These are phyloP conservation scores for Trichosanthes truncata DNA, from an alignment of 306 rosid species.

Conservation along the genomic window DNA sequence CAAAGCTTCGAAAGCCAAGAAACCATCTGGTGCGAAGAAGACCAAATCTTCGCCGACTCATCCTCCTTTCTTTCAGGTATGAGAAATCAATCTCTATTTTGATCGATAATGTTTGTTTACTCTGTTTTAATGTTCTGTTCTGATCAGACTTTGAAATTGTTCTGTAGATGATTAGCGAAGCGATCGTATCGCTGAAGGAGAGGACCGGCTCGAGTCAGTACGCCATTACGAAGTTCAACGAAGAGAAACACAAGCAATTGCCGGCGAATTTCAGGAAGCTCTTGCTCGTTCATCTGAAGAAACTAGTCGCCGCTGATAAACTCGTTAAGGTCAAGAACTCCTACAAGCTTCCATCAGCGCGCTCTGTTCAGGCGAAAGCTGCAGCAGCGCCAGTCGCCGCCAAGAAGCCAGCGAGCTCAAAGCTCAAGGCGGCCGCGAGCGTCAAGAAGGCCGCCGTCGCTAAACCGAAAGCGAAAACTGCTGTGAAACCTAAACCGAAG, in stretches of 20 bases:
- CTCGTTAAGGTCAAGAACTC: slow-evolving; percentile 77
- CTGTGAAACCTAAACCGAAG: background rate
- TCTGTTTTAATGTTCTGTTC: background rate
- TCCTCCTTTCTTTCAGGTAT: slow-evolving; percentile 24
- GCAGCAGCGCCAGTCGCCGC: slow-evolving; percentile 16
- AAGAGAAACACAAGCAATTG: slow-evolving; percentile 43
- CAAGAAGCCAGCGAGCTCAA: slow-evolving; percentile 9
- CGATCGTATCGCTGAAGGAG: slow-evolving; percentile 35
- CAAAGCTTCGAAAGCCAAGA: slow-evolving; percentile 18
- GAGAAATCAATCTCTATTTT: background rate
- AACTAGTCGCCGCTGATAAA: slow-evolving; percentile 47
- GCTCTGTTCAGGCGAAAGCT: background rate
- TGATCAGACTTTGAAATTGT: background rate
- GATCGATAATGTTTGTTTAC: background rate
- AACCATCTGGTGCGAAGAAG: slow-evolving; percentile 15
- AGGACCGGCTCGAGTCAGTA: slow-evolving; percentile 40
- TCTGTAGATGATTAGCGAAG: slow-evolving; percentile 30
- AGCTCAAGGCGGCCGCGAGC: slow-evolving; percentile 7
- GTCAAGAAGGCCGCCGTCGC: background rate
- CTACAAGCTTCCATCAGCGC: slow-evolving; percentile 40
- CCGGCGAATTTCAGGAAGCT: slow-evolving; percentile 58
- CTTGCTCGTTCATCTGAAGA: slow-evolving; percentile 48
- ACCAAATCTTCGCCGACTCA: slow-evolving; percentile 20
- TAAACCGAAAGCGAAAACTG: background rate
- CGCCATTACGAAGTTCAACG: slow-evolving; percentile 34